Base-by-base conservation (phyloP, 1,284 basidiomycete genomes). In the Schizophyllum commune region DNA sequence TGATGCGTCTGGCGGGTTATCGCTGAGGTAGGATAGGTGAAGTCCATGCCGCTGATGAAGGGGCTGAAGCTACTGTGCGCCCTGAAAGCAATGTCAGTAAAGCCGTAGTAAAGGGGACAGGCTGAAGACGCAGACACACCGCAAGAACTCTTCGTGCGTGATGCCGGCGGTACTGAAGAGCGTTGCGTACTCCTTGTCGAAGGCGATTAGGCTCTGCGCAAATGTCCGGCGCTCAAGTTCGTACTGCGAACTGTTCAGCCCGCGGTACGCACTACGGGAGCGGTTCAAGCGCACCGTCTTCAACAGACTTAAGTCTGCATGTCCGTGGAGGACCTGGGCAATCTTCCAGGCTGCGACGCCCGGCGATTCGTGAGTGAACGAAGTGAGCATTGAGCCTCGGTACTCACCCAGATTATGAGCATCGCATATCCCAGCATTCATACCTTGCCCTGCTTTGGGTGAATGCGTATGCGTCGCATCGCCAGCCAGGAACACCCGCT, bases 381-480 rank as follows among this genome's bases (percentile, higher is more conserved):
- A 57, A 58, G 13, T 39, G n/a, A 19, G 27, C 57, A 8, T 5
- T 47, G 39, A 47, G 13, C 39, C 9, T 47, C 9, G 4, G 3
- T 17, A 47, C 61, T 58, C 52, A 68, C 70, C 66, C 21, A 73
- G 60, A 60, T 72, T 73, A 52, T 71, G 67, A 6, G 68, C 65
- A 61, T 73, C 72, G 8, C 67, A 67, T 65, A 73, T 70, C 15
- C 69, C 68, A 1, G 68, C 68, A 61, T 73, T 73, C 19, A 70
- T 69, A 9, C 72, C 71, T 60, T 72, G 70, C 7, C 70, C 72
- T 19, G 69, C 71, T 39, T 71, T 72, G 4, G 72, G 71, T 5
- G 71, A 72, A 56, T 72, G 72, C 1, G 70, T 72, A 56, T 73
- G 72, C 62, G 67, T 70, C 9, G 71, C 70, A 61, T 72, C 72